Percentiles rank a stretch among this genome's conserved stretches.
These are phyloP conservation scores for Priceomyces carsonii DNA, from an alignment of 805 yeast species.

Conservation along the genomic window DNA sequence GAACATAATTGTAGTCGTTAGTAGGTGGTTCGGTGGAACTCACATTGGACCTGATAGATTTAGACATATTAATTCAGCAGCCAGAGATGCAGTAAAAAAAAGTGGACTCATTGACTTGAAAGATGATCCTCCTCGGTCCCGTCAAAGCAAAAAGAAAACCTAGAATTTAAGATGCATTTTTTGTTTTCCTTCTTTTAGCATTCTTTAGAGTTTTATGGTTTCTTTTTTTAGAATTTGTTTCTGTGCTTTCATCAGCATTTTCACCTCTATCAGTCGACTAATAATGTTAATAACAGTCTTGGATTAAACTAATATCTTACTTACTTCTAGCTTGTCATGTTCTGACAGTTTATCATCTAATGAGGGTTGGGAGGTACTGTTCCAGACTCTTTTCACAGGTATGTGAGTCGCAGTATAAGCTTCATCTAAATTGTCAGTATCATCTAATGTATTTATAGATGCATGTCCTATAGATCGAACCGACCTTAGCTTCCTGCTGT, in stretches of 20 bases:
- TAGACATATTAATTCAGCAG: slow-evolving; percentile 86
- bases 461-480: slow-evolving; percentile 43
- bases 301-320: too few species aligned
- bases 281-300: too few species aligned
- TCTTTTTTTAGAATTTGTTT: slow-evolving; percentile 10
- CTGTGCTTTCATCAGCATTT: too few species aligned
- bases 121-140: too few species aligned
- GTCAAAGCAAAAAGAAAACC: slow-evolving; percentile 26
- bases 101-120: slow-evolving; percentile 66
- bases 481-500: slow-evolving; percentile 20
- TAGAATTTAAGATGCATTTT: slow-evolving; percentile 19
- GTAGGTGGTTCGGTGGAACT: slow-evolving; percentile 91
- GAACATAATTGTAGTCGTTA: slow-evolving; percentile 84
- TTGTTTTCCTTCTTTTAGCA: too few species aligned
- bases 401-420: too few species aligned
- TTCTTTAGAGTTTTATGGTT: too few species aligned
- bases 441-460: slow-evolving; percentile 31
- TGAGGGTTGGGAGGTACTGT: too few species aligned
- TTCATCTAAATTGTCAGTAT: slow-evolving; percentile 17
- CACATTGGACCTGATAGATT: slow-evolving; percentile 93
- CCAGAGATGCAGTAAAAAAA: slow-evolving; percentile 76
- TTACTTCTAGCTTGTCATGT: too few species aligned
- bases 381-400: too few species aligned
- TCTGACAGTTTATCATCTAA: slow-evolving; percentile 5
- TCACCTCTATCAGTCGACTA: too few species aligned